Conservation (phyloP, 176 grass and related monocot species). For the Aechmea fasciata region DNA sequence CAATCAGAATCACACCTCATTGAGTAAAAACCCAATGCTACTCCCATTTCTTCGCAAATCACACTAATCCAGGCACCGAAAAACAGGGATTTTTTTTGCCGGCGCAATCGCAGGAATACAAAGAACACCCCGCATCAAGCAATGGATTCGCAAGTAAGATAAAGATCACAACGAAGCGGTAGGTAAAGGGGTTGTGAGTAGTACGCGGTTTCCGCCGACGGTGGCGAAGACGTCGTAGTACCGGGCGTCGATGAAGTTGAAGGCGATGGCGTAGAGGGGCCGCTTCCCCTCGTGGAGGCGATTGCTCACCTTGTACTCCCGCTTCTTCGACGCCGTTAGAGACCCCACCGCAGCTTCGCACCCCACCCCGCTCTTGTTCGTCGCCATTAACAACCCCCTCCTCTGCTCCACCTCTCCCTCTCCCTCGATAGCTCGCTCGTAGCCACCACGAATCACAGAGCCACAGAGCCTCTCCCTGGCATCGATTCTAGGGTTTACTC, state of each 20-base stretch:
- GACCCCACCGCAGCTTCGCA: constrained; percentile 57
- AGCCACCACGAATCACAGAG: too few relatives aligned
- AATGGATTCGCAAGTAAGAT: not conserved
- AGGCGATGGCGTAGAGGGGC: constrained; percentile 79
- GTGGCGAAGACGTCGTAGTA: constrained; percentile 89
- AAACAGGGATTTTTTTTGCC: too few relatives aligned
- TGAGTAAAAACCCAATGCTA: too few relatives aligned
- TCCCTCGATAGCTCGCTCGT: not conserved
- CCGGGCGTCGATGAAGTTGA: constrained; percentile 80
- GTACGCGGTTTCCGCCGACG: constrained; percentile 56
- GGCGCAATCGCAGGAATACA: too few relatives aligned
- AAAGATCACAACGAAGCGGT: not conserved
- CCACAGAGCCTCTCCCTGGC: too few relatives aligned
- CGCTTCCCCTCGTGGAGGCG: constrained; percentile 65
- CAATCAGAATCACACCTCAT: too few relatives aligned
- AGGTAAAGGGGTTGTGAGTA: not conserved
- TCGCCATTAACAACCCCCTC: not conserved
- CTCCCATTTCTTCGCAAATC: not conserved
- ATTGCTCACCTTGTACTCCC: constrained; percentile 66
- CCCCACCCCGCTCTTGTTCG: constrained; percentile 50
- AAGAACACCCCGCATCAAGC: too few relatives aligned
- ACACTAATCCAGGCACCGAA: not conserved
- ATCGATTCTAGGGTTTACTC: too few relatives aligned
- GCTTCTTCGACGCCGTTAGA: constrained; percentile 39
- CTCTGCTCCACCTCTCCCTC: not conserved